Conservation (phyloP, 148 eudicot genomes). For the Agrostemma githago region DNA sequence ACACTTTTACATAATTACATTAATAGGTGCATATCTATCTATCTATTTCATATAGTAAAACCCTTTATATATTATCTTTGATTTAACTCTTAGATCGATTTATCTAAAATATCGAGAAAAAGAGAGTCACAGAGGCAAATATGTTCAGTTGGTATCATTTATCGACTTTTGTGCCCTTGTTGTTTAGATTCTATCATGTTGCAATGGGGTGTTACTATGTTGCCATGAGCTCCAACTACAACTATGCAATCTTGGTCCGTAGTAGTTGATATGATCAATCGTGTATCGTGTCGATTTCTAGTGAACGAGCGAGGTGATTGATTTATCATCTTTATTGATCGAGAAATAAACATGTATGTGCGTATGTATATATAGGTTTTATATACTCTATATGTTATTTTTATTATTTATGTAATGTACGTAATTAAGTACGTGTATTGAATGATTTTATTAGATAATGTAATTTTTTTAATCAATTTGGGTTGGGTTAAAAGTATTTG, state of each 20-base stretch:
- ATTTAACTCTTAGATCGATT: background rate
- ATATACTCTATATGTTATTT: too few species aligned
- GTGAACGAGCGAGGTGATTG: too few species aligned
- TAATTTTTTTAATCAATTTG: too few species aligned
- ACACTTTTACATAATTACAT: background rate
- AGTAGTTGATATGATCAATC: constrained; percentile 19
- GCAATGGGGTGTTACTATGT: constrained; percentile 32
- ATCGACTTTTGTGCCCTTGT: constrained; percentile 23
- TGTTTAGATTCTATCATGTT: constrained; percentile 28
- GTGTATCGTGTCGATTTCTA: background rate
- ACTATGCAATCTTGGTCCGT: constrained; percentile 28
- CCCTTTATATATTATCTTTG: background rate
- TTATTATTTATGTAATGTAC: too few species aligned
- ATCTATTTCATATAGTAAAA: background rate
- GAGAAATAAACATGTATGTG: too few species aligned
- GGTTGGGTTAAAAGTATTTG: too few species aligned
- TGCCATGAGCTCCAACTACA: constrained; percentile 26
- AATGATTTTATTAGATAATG: too few species aligned
- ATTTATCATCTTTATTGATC: too few species aligned
- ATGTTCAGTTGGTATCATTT: constrained; percentile 31
- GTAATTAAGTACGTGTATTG: too few species aligned
- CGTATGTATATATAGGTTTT: too few species aligned
- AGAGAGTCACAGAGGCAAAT: background rate
- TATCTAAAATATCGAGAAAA: background rate
- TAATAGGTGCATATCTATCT: constrained; percentile 8